Percentiles rank a stretch among this genome's conserved stretches.
Evolutionary conservation across 2,329 filamentous ascomycete genomes (phyloP).

Genomic region (Ophiostoma quercus): DNA sequence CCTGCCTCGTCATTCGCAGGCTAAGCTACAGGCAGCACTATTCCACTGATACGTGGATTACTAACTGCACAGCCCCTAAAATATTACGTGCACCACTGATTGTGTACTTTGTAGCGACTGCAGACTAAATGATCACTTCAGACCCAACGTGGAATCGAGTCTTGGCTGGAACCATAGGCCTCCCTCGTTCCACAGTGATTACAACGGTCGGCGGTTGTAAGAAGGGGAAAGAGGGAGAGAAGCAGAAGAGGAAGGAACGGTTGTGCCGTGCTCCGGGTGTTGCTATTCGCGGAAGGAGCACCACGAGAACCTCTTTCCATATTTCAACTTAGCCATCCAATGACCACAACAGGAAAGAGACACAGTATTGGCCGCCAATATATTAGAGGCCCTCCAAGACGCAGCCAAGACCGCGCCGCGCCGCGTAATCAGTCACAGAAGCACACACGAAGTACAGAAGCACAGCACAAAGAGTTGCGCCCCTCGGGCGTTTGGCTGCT

Average conservation of each 20-base stretch:
- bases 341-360: too few species aligned
- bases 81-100: not conserved
- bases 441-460: too few species aligned
- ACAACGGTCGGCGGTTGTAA: not conserved
- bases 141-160: not conserved
- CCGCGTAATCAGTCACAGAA: not conserved
- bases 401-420: not conserved
- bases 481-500: not conserved
- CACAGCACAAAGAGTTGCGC: not conserved
- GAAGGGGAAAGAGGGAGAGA: not conserved
- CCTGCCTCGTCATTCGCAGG: conserved; percentile 9
- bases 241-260: not conserved
- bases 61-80: conserved; percentile 2
- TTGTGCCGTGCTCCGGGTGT: not conserved
- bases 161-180: conserved; percentile 10
- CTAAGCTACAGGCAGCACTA: conserved; percentile 2
- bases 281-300: not conserved
- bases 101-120: not conserved
- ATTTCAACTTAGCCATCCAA: too few species aligned
- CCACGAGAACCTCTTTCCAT: not conserved
- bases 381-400: not conserved
- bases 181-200: conserved; percentile 5
- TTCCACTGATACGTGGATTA: not conserved
- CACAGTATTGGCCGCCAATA: too few species aligned
- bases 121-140: not conserved